Conservation (phyloP, 768 basidiomycete species). For the Mycena maculata region DNA sequence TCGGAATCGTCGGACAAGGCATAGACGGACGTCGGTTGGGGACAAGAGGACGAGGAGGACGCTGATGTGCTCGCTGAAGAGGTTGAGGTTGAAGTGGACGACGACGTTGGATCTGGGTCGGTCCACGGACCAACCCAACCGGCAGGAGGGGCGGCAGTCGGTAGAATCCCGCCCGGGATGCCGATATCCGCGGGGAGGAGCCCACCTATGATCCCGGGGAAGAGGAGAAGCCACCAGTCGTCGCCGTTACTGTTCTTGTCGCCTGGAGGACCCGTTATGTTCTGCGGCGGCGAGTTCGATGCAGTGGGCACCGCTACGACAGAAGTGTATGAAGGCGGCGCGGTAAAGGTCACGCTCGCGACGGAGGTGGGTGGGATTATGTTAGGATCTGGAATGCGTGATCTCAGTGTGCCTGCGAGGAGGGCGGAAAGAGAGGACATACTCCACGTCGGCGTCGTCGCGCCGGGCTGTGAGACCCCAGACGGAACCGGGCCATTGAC, state of each 20-base stretch:
- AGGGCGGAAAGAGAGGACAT: not conserved
- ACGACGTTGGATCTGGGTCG: not conserved
- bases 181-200: conserved; percentile 9
- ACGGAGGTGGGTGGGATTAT: conserved; percentile 3
- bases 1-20: conserved; percentile 3
- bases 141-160: not conserved
- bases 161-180: conserved; percentile 11
- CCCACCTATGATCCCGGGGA: not conserved
- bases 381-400: not conserved
- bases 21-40: not conserved
- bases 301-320: conserved; percentile 5
- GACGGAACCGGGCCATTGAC: conserved; percentile 4
- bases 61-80: not conserved
- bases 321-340: not conserved
- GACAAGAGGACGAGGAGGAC: not conserved
- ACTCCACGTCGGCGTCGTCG: conserved; percentile 19
- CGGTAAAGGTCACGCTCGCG: conserved; percentile 10
- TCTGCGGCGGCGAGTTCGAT: not conserved
- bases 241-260: conserved; percentile 8
- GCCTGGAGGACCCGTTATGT: conserved; percentile 7
- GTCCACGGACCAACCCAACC: conserved; percentile 8
- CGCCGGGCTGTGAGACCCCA: not conserved
- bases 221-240: conserved; percentile 18
- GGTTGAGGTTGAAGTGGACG: not conserved
- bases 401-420: not conserved